These are phyloP conservation scores for Candida patagonica DNA, from an alignment of 805 yeast genomes.

Conservation along the genomic window DNA sequence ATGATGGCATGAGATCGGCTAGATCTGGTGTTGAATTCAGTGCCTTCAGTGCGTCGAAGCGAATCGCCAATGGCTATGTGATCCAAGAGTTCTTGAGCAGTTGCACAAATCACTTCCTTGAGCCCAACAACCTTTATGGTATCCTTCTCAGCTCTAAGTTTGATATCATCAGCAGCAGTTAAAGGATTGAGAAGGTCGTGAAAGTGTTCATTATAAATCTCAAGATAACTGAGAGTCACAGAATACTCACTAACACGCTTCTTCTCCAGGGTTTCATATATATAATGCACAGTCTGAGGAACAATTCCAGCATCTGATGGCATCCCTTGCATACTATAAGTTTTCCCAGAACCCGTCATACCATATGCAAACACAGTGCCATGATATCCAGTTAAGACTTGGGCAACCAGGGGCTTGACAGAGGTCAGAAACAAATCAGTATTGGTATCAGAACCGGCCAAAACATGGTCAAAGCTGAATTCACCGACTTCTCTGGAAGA, in stretches of 20 bases:
- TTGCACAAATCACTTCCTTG: constrained; percentile 46
- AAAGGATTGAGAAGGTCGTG: constrained; percentile 55
- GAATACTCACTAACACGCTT: constrained; percentile 28
- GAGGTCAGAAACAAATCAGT: constrained; percentile 47
- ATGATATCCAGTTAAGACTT: constrained; percentile 54
- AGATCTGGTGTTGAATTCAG: constrained; percentile 80
- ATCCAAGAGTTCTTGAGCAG: constrained; percentile 50
- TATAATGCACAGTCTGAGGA: constrained; percentile 51
- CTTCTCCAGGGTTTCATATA: constrained; percentile 39
- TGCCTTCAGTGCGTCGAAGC: constrained; percentile 71
- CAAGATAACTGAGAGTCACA: constrained; percentile 64
- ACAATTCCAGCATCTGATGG: constrained; percentile 57
- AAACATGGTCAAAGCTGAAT: constrained; percentile 73
- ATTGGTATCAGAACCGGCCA: constrained; percentile 45
- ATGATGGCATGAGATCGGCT: constrained; percentile 89
- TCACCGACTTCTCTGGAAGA: constrained; percentile 48
- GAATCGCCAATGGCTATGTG: constrained; percentile 62
- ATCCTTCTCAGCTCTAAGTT: constrained; percentile 65
- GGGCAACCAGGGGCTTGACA: constrained; percentile 45
- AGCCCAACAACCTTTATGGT: constrained; percentile 66
- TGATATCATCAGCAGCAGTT: constrained; percentile 43
- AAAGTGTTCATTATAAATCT: constrained; percentile 82
- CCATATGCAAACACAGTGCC: constrained; percentile 67
- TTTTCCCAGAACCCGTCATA: constrained; percentile 90
- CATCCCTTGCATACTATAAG: constrained; percentile 74